Evolutionary conservation across 129 eudicot species (phyloP), one percentile per base, ranked within the genome.

Genomic region (Apium graveolens): DNA sequence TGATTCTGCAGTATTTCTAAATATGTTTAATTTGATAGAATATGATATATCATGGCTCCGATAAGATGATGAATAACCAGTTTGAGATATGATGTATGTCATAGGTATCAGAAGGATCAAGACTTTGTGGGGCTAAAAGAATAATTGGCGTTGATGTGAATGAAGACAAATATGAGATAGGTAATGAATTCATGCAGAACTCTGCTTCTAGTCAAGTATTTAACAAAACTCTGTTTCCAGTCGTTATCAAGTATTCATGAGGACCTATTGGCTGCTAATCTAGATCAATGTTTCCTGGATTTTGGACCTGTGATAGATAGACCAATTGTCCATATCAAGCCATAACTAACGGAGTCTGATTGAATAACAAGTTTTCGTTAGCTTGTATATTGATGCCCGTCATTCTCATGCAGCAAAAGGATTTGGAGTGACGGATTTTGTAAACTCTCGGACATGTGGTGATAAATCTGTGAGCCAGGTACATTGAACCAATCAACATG

Each of bases 51-150:
- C 49, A 45, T 69, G 68, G 42, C 63, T 76, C 42, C 16, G 80
- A 0, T 27, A 3, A 42, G 43, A 37, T 39, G 26, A 32, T 10
- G 16, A 21, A 38, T 31, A 55, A 73, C 4, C 32, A 65, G 43
- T 62, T 53, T 74, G 39, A 29, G 57, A 77, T 43, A 27, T 82
- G 34, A 60, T 60, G 68, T 3, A 24, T 37, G 44, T 73, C 65
- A 57, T 68, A 86, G 97, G 93, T 91, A 74, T 91, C 93, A 7
- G 97, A 89, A 73, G 97, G 93, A 71, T 86, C 97, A 75, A 87
- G 93, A 78, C 73, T 89, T 32, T 60, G 91, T 72, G 89, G 93
- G 38, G 97, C 97, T 35, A 57, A 79, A 18, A 80, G 71, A 82
- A 91, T 91, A 43, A 88, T 91, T 72, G 93, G 97, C 8, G 86